Conservation (phyloP, 345 rosid species). For the Salix viminalis region DNA sequence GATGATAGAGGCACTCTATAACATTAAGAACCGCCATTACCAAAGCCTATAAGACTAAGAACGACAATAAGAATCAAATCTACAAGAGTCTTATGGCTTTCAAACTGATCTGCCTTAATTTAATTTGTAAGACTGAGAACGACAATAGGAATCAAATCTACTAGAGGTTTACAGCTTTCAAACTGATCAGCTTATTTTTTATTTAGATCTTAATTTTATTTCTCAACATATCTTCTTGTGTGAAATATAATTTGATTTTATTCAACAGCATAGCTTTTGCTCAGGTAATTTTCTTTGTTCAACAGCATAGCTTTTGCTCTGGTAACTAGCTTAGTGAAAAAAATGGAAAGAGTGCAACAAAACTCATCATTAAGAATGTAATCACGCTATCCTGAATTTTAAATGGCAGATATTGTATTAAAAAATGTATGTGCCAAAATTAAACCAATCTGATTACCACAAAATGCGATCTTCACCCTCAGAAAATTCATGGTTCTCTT, state of each 20-base stretch:
- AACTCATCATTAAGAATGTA: not conserved
- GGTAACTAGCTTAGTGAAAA: not conserved
- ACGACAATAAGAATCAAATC: not conserved
- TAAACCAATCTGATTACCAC: constrained; percentile 46
- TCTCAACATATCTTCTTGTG: not conserved
- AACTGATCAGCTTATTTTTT: not conserved
- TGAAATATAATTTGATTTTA: not conserved
- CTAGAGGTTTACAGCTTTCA: too few relatives aligned
- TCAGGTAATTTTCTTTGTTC: not conserved
- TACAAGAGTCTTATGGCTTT: not conserved
- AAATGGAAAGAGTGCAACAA: not conserved
- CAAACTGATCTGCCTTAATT: not conserved
- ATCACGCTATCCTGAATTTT: not conserved
- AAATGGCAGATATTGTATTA: not conserved
- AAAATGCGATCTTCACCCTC: constrained; percentile 78
- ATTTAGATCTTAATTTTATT: not conserved
- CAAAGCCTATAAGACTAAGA: not conserved
- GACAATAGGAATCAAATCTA: too few relatives aligned
- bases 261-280: not conserved
- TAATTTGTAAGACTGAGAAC: too few relatives aligned
- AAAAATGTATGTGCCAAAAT: not conserved
- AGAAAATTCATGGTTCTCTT: constrained; percentile 74
- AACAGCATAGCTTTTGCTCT: not conserved
- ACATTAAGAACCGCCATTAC: not conserved
- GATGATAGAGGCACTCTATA: not conserved